These are phyloP conservation scores for Acarospora socialis DNA, from an alignment of 2,329 filamentous ascomycete species.

Conservation along the genomic window DNA sequence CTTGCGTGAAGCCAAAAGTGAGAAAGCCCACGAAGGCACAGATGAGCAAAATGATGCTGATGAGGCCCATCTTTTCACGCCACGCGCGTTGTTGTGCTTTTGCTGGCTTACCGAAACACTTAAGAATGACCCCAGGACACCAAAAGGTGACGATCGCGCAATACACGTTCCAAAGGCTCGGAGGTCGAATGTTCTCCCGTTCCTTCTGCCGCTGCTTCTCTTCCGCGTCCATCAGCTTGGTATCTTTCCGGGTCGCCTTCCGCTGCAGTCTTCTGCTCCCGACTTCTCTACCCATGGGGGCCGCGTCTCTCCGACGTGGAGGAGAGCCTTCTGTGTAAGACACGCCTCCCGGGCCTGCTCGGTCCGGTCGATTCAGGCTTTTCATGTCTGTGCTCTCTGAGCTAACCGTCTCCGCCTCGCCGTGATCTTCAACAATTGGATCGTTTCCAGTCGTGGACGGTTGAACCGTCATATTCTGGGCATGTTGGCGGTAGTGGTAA, in stretches of 20 bases:
- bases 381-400: conserved; percentile 50
- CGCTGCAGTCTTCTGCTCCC: conserved; percentile 26
- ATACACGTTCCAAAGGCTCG: conserved; percentile 89
- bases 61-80: conserved; percentile 94
- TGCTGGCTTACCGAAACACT: conserved; percentile 70
- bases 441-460: conserved; percentile 91
- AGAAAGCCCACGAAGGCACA: conserved; percentile 85
- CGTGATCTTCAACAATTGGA: conserved; percentile 61
- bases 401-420: conserved; percentile 38
- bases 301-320: conserved; percentile 19
- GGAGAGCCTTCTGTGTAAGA: conserved; percentile 34
- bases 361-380: conserved; percentile 26
- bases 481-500: conserved; percentile 91
- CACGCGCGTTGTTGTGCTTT: conserved; percentile 84
- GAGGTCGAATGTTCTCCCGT: conserved; percentile 54
- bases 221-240: conserved; percentile 36
- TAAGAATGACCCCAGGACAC: conserved; percentile 72
- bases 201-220: conserved; percentile 44
- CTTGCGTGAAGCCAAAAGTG: conserved; percentile 88
- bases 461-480: conserved; percentile 76
- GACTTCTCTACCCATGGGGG: conserved; percentile 18
- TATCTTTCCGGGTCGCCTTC: conserved; percentile 51
- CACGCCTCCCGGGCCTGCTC: conserved; percentile 21
- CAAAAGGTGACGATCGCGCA: conserved; percentile 90
- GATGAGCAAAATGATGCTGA: conserved; percentile 82